phyloP scores from a whole-genome alignment of 1,284 basidiomycete species.

The Coniophora puteana region DNA sequence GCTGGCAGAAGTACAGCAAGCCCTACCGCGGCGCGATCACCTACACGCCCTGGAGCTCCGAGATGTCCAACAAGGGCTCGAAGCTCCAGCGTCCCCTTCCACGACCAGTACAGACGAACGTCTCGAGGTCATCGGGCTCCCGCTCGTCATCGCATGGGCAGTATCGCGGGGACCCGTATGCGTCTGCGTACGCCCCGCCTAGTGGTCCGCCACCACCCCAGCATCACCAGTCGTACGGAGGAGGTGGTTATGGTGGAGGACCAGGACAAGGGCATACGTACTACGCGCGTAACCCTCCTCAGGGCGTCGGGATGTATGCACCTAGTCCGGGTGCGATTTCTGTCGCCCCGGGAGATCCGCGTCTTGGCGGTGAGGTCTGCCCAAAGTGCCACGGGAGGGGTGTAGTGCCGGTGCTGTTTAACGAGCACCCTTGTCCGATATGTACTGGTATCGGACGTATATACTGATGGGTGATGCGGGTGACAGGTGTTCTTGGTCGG shows the following conservation, averaged over 20 bases:
- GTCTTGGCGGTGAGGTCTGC: constrained; percentile 64
- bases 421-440: constrained; percentile 43
- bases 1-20: constrained; percentile 65
- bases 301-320: constrained; percentile 21
- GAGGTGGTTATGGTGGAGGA: not conserved
- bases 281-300: constrained; percentile 18
- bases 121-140: constrained; percentile 8
- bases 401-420: constrained; percentile 45
- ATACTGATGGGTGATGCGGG: too few species aligned
- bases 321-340: constrained; percentile 48
- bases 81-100: constrained; percentile 29
- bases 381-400: constrained; percentile 64
- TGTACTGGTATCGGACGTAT: too few species aligned
- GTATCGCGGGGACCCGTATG: constrained; percentile 29
- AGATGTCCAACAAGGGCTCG: constrained; percentile 15
- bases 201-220: constrained; percentile 7
- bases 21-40: constrained; percentile 55
- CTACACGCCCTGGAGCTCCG: constrained; percentile 44
- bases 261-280: constrained; percentile 12
- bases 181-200: constrained; percentile 13
- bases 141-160: constrained; percentile 34
- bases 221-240: constrained; percentile 13
- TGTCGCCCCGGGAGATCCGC: constrained; percentile 61
- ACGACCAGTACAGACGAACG: constrained; percentile 18
- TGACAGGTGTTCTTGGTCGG: too few species aligned